Conservation (phyloP, 139 green algal genomes). For the Trebouxia sp. region DNA sequence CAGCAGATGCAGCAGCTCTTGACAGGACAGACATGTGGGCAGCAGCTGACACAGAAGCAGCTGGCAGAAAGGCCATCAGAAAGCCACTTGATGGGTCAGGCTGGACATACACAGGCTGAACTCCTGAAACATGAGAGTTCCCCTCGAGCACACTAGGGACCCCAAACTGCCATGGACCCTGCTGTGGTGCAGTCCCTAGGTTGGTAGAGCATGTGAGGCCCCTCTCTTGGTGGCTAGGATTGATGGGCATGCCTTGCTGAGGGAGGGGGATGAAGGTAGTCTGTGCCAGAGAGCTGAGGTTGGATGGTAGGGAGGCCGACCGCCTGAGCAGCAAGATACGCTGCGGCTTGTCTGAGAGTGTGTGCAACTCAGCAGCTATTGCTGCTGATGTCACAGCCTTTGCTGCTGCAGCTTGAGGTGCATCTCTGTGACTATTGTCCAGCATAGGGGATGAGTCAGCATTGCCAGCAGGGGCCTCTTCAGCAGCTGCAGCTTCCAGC, state of each 20-base stretch:
- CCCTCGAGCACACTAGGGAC: too few relatives aligned
- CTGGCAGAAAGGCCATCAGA: background rate
- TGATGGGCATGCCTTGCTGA: too few relatives aligned
- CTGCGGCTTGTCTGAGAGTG: background rate
- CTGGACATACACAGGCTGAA: too few relatives aligned
- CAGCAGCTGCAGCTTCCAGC: background rate
- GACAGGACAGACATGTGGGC: too few relatives aligned
- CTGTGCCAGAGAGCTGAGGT: background rate
- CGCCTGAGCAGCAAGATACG: background rate
- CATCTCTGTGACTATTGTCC: too few relatives aligned
- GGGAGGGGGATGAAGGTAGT: too few relatives aligned
- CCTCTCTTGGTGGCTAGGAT: too few relatives aligned
- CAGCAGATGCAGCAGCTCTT: background rate
- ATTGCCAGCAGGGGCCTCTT: background rate
- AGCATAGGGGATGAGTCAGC: background rate
- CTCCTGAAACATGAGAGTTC: too few relatives aligned
- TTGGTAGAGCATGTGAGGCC: too few relatives aligned
- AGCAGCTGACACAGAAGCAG: background rate
- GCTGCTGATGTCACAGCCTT: background rate
- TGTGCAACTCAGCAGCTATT: background rate
- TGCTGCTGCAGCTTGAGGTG: background rate
- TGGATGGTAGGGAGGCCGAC: background rate
- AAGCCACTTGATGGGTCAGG: too few relatives aligned
- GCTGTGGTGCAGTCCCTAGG: too few relatives aligned
- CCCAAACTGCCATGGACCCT: too few relatives aligned